Evolutionary conservation across 495 filamentous ascomycete species (phyloP).

Genomic region (Podospora sp.): DNA sequence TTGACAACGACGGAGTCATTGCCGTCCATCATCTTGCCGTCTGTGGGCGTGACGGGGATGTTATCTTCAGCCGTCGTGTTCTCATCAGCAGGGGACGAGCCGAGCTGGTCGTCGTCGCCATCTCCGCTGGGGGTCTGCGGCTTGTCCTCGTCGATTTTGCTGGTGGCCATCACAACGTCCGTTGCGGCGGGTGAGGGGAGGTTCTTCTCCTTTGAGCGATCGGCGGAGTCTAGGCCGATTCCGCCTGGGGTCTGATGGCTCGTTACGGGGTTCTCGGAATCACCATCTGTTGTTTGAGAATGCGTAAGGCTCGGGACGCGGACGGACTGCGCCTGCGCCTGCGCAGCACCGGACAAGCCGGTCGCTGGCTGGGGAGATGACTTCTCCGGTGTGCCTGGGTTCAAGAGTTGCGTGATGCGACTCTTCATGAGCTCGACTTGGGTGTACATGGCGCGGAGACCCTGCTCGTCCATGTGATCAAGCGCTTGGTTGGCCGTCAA

Average conservation of each 20-base stretch:
- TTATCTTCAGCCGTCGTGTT: constrained; percentile 15
- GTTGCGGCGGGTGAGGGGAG: constrained; percentile 31
- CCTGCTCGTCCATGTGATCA: constrained; percentile 36
- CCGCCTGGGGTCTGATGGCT: neutral
- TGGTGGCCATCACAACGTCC: constrained; percentile 30
- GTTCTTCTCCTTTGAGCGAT: constrained; percentile 23
- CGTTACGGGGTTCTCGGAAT: constrained; percentile 18
- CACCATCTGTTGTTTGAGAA: constrained; percentile 23
- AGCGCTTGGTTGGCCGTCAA: constrained; percentile 24
- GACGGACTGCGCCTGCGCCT: constrained; percentile 15
- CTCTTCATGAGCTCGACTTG: constrained; percentile 31
- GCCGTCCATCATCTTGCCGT: neutral
- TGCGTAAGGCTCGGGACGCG: constrained; percentile 26
- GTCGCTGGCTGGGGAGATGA: constrained; percentile 4
- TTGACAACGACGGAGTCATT: constrained; percentile 21
- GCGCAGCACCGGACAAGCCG: constrained; percentile 4
- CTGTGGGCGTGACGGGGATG: constrained; percentile 26
- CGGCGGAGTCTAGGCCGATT: neutral
- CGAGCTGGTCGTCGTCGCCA: constrained; percentile 14
- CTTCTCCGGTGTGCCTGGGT: constrained; percentile 8
- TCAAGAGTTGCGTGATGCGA: constrained; percentile 22
- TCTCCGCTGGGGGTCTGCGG: constrained; percentile 12
- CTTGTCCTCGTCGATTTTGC: constrained; percentile 29
- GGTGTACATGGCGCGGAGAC: constrained; percentile 40
- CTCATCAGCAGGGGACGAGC: constrained; percentile 17